A percentile compares a stretch with the other conserved stretches of the same genome.
Evolutionary conservation across 495 filamentous ascomycete species (phyloP).

Genomic region (Talaromyces thailandensis): DNA sequence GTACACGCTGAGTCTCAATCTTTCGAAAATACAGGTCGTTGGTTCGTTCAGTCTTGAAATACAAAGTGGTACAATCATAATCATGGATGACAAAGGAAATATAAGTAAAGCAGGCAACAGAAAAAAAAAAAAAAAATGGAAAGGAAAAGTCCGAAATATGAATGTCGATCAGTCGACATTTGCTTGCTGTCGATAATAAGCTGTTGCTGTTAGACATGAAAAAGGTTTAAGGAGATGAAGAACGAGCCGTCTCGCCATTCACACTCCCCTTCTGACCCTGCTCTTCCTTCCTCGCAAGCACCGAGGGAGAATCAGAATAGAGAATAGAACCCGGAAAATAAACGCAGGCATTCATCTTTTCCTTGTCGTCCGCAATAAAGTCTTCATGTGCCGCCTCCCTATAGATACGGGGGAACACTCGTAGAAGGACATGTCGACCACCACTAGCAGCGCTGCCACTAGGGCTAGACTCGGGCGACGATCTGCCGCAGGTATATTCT

Average conservation of each 20-base stretch:
- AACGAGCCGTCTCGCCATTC: not conserved
- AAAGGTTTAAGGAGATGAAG: not conserved
- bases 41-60: not conserved
- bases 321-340: conserved; percentile 45
- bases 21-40: not conserved
- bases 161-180: not conserved
- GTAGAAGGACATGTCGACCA: conserved; percentile 36
- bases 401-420: conserved; percentile 46
- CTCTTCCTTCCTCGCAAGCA: conserved; percentile 41
- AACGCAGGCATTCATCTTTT: conserved; percentile 31
- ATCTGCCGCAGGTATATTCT: conserved; percentile 26
- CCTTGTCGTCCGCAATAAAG: conserved; percentile 27
- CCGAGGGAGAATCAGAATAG: conserved; percentile 45
- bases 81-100: not conserved
- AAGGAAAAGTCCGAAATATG: not conserved
- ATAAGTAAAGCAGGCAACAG: not conserved
- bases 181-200: not conserved
- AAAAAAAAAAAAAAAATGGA: not conserved
- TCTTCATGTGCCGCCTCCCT: conserved; percentile 49
- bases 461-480: conserved; percentile 7
- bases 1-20: not conserved
- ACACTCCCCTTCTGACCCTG: conserved; percentile 23
- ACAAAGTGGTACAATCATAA: not conserved
- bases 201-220: not conserved
- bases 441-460: conserved; percentile 14